Conservation (phyloP, 2,329 filamentous ascomycete genomes). For the Clonostachys rosea region DNA sequence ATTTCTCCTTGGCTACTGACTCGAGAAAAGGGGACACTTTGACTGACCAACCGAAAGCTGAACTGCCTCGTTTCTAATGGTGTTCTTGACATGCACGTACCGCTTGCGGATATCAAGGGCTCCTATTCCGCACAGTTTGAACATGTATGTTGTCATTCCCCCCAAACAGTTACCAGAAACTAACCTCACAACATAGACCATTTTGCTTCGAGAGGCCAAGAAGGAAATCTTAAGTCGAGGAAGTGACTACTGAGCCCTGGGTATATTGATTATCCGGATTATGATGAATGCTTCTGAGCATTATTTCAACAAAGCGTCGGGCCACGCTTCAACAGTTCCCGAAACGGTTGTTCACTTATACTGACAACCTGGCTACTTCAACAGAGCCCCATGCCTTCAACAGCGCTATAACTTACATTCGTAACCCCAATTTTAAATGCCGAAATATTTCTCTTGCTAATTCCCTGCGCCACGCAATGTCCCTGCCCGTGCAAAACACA, state of each 20-base stretch:
- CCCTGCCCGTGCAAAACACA: too few species aligned
- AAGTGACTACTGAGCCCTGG: conserved; percentile 36
- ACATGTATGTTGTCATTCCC: conserved; percentile 29
- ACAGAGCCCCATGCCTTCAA: too few species aligned
- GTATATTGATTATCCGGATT: not conserved
- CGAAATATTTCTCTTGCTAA: too few species aligned
- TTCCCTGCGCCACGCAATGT: too few species aligned
- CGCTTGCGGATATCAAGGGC: conserved; percentile 51
- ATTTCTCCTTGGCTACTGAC: not conserved
- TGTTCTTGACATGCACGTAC: conserved; percentile 51
- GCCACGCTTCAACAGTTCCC: too few species aligned
- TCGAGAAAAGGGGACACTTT: not conserved
- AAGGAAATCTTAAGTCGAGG: conserved; percentile 51
- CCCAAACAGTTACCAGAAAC: not conserved
- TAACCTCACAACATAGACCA: conserved; percentile 28
- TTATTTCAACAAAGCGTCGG: too few species aligned
- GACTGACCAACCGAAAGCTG: conserved; percentile 28
- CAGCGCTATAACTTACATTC: too few species aligned
- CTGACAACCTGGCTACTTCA: too few species aligned
- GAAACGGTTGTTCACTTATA: too few species aligned
- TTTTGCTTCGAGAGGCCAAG: conserved; percentile 32
- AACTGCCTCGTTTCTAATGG: conserved; percentile 52
- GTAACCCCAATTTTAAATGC: too few species aligned
- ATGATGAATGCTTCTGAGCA: too few species aligned
- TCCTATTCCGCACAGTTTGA: conserved; percentile 63